Base-by-base conservation (phyloP, 352 stramenopile genomes). In the Pseudoperonospora humuli region DNA sequence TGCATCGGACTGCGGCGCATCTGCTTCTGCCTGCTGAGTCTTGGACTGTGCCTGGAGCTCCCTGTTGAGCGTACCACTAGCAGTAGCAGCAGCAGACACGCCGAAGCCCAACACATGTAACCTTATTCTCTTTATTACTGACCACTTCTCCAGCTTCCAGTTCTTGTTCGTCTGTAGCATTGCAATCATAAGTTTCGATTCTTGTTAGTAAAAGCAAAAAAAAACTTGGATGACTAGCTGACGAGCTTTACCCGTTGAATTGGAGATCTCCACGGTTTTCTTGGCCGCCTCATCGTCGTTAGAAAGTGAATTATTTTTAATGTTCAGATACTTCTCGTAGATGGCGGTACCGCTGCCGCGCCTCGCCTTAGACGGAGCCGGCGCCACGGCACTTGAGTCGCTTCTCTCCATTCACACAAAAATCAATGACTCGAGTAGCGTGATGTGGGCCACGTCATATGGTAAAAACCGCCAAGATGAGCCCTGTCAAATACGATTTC, bases 141-240 rank as follows among this genome's bases (percentile, higher is more conserved):
- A 80, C 66, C 66, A 76, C 60, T 75, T 77, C 65, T 53, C 69
- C 69, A 45, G 66, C 69, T 57, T 80, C 69, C 18, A 75, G 54
- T 19, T 80, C 69, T 47, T 66, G 45, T 21, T 75, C 48, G n/a
- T 80, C 69, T 80, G 28, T 18, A 51, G 3, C 26, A 36, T 19
- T 13, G 14, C 18, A 41, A 13, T 15, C 18, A 43, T 38, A 24
- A 33, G 19, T 28, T 27, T 28, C 9, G 3, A 13, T 27, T 35
- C 21, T 19, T 29, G 20, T 25, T 18, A 54, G 25, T 46, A 26
- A 38, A 11, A 10, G 17, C 7, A 28, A 13, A 7, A 28, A 11
- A 4, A 10, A 14, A 32, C 15, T n/a, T n/a, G n/a, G n/a, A 40
- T 34, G 24, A 43, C 23, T 3, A 28, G 24, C 13, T 28, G 7